phyloP scores from a whole-genome alignment of 805 yeast genomes.

The Saturnispora bothae region DNA sequence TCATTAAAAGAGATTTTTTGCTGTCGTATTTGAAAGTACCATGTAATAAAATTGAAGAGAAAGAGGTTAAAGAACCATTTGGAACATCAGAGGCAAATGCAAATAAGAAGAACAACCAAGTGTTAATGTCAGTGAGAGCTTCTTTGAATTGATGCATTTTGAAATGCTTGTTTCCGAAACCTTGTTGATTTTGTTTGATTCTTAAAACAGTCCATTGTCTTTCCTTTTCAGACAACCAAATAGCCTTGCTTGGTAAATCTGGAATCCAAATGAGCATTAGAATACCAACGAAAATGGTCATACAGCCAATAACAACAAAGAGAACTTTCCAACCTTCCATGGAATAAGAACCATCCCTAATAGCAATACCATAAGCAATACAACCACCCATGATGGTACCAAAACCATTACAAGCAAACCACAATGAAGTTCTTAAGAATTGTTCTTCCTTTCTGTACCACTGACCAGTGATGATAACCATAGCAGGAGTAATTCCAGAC shows the following conservation, averaged over 20 bases:
- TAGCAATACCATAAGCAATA: slow-evolving; percentile 21
- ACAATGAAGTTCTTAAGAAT: slow-evolving; percentile 28
- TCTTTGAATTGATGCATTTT: slow-evolving; percentile 36
- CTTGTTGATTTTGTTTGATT: slow-evolving; percentile 26
- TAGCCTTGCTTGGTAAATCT: slow-evolving; percentile 39
- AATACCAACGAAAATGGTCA: slow-evolving; percentile 31
- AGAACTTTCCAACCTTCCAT: slow-evolving; percentile 33
- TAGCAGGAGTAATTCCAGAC: slow-evolving; percentile 15
- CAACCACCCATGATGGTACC: slow-evolving; percentile 9
- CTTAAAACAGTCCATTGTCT: slow-evolving; percentile 33
- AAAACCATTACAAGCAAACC: slow-evolving; percentile 26
- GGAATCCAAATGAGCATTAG: slow-evolving; percentile 34
- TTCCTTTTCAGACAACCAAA: slow-evolving; percentile 28
- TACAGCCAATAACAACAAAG: slow-evolving; percentile 44
- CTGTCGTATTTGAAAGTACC: slow-evolving; percentile 9
- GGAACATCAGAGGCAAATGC: slow-evolving; percentile 22
- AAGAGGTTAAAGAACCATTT: slow-evolving; percentile 10
- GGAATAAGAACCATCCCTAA: slow-evolving; percentile 17
- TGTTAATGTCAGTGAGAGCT: slow-evolving; percentile 33
- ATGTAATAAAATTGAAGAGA: slow-evolving; percentile 9
- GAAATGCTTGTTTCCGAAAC: slow-evolving; percentile 31
- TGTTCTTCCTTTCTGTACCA: slow-evolving; percentile 36
- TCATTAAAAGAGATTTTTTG: slow-evolving; percentile 13
- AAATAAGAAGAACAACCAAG: slow-evolving; percentile 27
- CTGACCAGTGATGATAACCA: slow-evolving; percentile 25